These are phyloP conservation scores for Infundibulicybe gibba DNA, from an alignment of 768 basidiomycete species.

Conservation along the genomic window DNA sequence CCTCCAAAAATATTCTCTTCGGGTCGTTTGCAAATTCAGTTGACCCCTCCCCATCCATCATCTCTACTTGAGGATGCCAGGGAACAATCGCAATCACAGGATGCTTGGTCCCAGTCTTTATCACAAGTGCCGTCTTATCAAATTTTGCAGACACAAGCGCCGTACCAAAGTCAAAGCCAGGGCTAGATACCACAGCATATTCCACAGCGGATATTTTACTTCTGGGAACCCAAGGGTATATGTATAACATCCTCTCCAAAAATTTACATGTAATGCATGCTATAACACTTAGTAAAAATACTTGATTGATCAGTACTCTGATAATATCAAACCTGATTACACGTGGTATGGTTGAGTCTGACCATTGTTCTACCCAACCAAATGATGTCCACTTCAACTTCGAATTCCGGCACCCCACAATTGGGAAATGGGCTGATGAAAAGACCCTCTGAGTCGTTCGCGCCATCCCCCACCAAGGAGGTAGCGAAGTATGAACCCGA, in stretches of 20 bases:
- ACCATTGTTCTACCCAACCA: not conserved
- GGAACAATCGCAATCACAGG: slow-evolving; percentile 15
- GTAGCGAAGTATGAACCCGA: slow-evolving; percentile 27
- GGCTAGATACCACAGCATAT: slow-evolving; percentile 13
- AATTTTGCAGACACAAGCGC: slow-evolving; percentile 50
- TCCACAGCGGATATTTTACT: no score
- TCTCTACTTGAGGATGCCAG: slow-evolving; percentile 1
- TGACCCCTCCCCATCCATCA: no score
- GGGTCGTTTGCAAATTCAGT: no score
- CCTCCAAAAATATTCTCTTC: no score
- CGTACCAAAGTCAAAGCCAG: slow-evolving; percentile 45
- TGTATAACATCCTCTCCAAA: no score
- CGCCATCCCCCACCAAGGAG: slow-evolving; percentile 4
- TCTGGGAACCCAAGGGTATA: no score
- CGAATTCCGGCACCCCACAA: not conserved
- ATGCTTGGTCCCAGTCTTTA: slow-evolving; percentile 6
- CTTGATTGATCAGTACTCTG: no score
- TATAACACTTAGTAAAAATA: no score
- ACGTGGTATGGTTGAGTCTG: no score
- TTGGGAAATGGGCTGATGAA: not conserved
- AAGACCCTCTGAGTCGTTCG: not conserved
- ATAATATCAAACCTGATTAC: no score
- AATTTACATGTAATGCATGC: no score
- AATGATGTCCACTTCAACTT: not conserved
- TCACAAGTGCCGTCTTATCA: slow-evolving; percentile 26